Percentiles rank a stretch among this genome's conserved stretches.
These are phyloP conservation scores for Xylaria sp. DNA, from an alignment of 2,329 filamentous ascomycete species.

Conservation along the genomic window DNA sequence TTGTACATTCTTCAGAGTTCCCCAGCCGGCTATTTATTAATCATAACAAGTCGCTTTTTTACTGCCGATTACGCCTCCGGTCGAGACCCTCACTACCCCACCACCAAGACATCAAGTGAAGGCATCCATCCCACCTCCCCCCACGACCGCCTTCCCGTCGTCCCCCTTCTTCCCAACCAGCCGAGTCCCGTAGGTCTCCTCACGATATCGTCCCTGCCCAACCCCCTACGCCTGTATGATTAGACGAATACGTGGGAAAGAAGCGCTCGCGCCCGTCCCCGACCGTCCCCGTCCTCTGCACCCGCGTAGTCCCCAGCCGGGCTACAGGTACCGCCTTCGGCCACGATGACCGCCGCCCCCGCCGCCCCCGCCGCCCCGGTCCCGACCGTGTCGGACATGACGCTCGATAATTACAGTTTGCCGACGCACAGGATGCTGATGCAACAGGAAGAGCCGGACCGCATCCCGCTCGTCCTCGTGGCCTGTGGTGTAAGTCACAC, in stretches of 20 bases:
- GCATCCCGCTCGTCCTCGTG: conserved; percentile 67
- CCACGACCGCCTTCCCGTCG: no score
- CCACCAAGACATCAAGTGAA: not conserved
- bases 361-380: no score
- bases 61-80: not conserved
- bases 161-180: not conserved
- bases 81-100: not conserved
- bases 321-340: not conserved
- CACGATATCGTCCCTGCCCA: not conserved
- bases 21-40: no score
- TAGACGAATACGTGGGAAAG: not conserved
- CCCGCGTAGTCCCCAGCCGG: not conserved
- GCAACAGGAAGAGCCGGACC: conserved; percentile 56
- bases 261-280: not conserved
- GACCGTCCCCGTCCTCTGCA: not conserved
- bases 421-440: conserved; percentile 62
- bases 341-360: conserved; percentile 20
- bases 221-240: not conserved
- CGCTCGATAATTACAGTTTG: conserved; percentile 56
- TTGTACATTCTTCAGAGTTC: no score
- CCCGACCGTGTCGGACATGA: conserved; percentile 33
- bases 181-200: not conserved
- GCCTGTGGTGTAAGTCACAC: conserved; percentile 55
- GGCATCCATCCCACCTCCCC: not conserved
- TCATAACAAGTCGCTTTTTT: no score